Conservation (phyloP, 352 stramenopile genomes). For the Halophytophthora polymorphica region DNA sequence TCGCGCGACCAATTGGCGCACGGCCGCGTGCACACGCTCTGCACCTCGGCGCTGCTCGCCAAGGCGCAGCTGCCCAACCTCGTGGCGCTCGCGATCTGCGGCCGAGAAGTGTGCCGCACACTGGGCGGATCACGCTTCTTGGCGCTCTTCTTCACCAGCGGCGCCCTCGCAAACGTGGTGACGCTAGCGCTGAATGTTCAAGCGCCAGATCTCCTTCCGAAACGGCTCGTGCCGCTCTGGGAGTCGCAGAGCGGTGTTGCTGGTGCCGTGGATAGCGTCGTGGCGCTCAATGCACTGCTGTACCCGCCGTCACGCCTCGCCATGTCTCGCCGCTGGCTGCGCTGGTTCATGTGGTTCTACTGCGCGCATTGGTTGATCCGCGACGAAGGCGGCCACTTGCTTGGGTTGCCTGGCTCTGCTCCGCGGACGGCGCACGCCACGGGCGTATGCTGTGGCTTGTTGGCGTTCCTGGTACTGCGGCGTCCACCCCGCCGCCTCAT, state of each 20-base stretch:
- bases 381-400: constrained; percentile 10
- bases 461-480: constrained; percentile 14
- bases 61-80: constrained; percentile 6
- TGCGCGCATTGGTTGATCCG: constrained; percentile 15
- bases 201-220: not conserved
- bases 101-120: constrained; percentile 16
- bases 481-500: not conserved
- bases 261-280: constrained; percentile 16
- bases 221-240: not conserved
- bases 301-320: constrained; percentile 20
- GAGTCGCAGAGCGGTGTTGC: constrained; percentile 7
- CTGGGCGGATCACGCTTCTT: constrained; percentile 15
- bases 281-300: constrained; percentile 24
- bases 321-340: constrained; percentile 14
- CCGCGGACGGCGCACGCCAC: constrained; percentile 9
- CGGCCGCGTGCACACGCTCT: constrained; percentile 10
- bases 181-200: not conserved
- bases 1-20: constrained; percentile 5
- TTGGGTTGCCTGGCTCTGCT: constrained; percentile 6
- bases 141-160: constrained; percentile 10
- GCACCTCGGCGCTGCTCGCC: constrained; percentile 19
- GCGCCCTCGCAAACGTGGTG: constrained; percentile 12
- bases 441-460: constrained; percentile 16
- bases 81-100: constrained; percentile 10
- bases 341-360: constrained; percentile 20